Conservation (phyloP, 2,329 filamentous ascomycete genomes). For the Aspergillus puulaauensis region DNA sequence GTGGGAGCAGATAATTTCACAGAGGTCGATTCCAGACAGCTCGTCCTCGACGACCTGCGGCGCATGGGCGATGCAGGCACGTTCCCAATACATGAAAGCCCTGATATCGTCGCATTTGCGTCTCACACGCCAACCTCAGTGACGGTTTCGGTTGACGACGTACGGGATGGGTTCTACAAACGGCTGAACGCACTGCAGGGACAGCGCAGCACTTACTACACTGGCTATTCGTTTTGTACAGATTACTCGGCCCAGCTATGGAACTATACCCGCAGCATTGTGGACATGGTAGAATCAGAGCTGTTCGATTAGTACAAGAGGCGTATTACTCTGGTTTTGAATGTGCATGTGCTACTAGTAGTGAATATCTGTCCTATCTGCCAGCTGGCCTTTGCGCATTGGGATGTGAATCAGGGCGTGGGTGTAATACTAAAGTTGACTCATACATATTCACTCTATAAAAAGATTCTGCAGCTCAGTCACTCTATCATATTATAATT, state of each 20-base stretch:
- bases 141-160: constrained; percentile 30
- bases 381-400: too few species aligned
- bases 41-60: constrained; percentile 14
- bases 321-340: too few species aligned
- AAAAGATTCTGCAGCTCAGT: too few species aligned
- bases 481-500: too few species aligned
- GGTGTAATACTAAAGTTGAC: background rate
- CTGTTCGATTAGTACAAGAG: background rate
- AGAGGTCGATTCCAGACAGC: constrained; percentile 9
- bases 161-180: constrained; percentile 44
- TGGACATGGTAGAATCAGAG: constrained; percentile 6
- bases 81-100: constrained; percentile 5
- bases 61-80: constrained; percentile 12
- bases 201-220: constrained; percentile 46
- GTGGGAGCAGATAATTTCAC: constrained; percentile 23
- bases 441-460: background rate
- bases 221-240: constrained; percentile 38
- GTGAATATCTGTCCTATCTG: too few species aligned
- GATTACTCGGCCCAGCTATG: constrained; percentile 22
- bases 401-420: too few species aligned
- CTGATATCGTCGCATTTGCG: constrained; percentile 35
- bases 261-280: constrained; percentile 17
- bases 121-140: constrained; percentile 37
- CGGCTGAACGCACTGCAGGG: constrained; percentile 46
- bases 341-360: too few species aligned